Conservation (phyloP, 2,329 filamentous ascomycete genomes). For the Alternaria infectoria region DNA sequence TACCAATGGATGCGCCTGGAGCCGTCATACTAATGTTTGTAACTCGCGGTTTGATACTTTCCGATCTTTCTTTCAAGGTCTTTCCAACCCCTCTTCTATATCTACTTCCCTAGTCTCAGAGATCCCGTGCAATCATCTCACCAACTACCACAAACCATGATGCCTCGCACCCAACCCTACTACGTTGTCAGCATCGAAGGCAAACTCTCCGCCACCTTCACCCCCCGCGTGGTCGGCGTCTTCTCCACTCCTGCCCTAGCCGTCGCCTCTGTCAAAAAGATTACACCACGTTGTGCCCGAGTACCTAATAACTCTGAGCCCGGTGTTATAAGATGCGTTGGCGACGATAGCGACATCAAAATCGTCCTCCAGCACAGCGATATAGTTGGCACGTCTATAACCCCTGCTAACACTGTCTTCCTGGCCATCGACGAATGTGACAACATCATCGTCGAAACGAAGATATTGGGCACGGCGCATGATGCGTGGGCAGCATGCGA, state of each 20-base stretch:
- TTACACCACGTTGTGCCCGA: background rate
- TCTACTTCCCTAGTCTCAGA: background rate
- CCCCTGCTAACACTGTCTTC: background rate
- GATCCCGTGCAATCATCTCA: background rate
- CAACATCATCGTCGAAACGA: background rate
- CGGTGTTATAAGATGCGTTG: background rate
- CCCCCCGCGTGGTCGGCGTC: accelerated
- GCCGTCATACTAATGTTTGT: background rate
- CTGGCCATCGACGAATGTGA: background rate
- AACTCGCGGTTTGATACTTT: background rate
- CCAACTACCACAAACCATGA: background rate
- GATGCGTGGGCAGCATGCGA: background rate
- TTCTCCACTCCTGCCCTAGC: background rate
- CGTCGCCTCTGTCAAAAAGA: background rate
- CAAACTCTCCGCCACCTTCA: background rate
- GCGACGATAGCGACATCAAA: background rate
- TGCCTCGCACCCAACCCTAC: background rate
- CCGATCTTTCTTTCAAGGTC: background rate
- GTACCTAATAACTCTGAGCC: accelerated
- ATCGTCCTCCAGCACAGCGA: background rate
- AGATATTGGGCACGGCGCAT: background rate
- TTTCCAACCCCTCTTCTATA: background rate
- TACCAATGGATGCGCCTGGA: background rate
- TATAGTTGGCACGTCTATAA: background rate
- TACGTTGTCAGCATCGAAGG: background rate